Percentiles rank a stretch among this genome's conserved stretches.
phyloP scores from a whole-genome alignment of 257 asterid genomes.

The Misopates orontium region DNA sequence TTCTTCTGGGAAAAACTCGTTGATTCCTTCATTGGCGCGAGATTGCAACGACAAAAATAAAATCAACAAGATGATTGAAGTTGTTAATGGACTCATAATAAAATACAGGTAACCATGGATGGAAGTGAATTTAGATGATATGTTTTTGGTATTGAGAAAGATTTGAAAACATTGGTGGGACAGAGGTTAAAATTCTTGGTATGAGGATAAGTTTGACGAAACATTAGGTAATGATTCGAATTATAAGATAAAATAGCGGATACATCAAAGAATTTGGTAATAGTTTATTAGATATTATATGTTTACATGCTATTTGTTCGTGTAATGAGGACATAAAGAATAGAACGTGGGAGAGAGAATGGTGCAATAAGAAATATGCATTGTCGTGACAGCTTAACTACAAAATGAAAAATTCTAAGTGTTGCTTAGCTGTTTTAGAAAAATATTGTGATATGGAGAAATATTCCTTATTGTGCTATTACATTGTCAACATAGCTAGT shows the following conservation, averaged over 20 bases:
- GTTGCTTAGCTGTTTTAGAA: conserved; percentile 26
- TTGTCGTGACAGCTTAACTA: conserved; percentile 46
- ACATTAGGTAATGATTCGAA: conserved; percentile 30
- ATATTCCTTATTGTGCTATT: background rate
- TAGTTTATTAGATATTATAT: conserved; percentile 18
- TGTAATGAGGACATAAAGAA: conserved; percentile 7
- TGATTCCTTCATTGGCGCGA: conserved; percentile 6
- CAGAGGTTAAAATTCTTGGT: background rate
- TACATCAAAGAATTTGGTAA: conserved; percentile 27
- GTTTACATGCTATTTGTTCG: conserved; percentile 31
- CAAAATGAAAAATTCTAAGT: conserved; percentile 22
- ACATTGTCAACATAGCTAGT: background rate
- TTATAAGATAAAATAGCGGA: conserved; percentile 26
- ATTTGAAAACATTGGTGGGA: background rate
- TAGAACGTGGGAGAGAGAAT: conserved; percentile 33
- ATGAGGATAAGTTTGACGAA: conserved; percentile 18
- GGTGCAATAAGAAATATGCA: conserved; percentile 22
- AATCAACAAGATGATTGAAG: conserved; percentile 8
- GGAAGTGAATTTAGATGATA: background rate
- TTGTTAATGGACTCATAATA: conserved; percentile 30
- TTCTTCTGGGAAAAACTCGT: conserved; percentile 47
- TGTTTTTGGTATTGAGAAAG: background rate
- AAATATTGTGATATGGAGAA: conserved; percentile 17
- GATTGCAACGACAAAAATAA: conserved; percentile 17
- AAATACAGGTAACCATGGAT: conserved; percentile 23